Base-by-base conservation (phyloP, 2,329 filamentous ascomycete species). In the Trichoderma semiorbis region DNA sequence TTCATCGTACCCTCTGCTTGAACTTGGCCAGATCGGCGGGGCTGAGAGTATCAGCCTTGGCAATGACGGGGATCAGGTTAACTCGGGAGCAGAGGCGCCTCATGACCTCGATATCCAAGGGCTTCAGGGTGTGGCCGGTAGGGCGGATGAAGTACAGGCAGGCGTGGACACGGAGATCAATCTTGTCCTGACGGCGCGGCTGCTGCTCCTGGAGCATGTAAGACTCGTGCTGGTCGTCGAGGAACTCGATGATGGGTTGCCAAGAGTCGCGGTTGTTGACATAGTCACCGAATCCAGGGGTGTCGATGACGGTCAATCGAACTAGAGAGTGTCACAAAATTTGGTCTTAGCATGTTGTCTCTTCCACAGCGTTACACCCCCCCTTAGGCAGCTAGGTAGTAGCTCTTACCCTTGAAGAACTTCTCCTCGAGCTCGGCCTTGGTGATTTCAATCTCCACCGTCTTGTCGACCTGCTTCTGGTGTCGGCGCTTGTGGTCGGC, bases 161-260 rank as follows among this genome's bases (percentile, higher is more conserved):
- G 76, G 95, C 93, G 83, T 99, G 96, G 77, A 99, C 97, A 86
- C 96, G 95, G 79, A 99, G 93, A 82, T 99, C 96, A 79, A 99
- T 99, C 90, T 98, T 99, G 88, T 99, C 96, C 80, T 92, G 91
- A 80, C 96, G 94, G 84, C 94, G 94, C 78, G 97, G 96, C 86
- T 99, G 96, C 85, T 99, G 96, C 90, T 99, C 96, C 88, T 99
- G 96, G 82, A 99, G 89, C 96, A 99, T 99, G 86, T 99, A 99
- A 47, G 96, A 99, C 88, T 99, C 96, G 84, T 99, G 97, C 89
- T 99, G 96, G 86, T 99, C 96, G 85, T 99, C 96, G 79, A 99
- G 89, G 88, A 99, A 99, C 85, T 99, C 96, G 84, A 99, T 98
- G 82, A 99, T 98, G 82, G 96, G 96, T 89, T 97, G 97, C 96